Conservation (phyloP, 2,329 filamentous ascomycete genomes). For the Aspergillus glaucus region DNA sequence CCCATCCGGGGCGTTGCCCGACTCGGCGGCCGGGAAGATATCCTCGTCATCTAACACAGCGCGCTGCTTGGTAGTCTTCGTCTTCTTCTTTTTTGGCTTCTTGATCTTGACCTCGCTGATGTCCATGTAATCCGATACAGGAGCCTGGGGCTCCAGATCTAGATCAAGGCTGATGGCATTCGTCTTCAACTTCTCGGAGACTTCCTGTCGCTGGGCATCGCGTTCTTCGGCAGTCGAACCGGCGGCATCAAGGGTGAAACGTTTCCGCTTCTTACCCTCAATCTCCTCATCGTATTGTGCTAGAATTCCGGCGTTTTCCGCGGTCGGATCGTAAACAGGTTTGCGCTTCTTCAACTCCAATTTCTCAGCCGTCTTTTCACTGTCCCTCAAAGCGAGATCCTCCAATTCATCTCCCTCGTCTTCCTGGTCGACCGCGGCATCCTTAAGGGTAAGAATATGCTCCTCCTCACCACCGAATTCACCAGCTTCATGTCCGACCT, state of each 20-base stretch:
- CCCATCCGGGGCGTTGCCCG: slow-evolving; percentile 30
- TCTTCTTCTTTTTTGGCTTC: slow-evolving; percentile 84
- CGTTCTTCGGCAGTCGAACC: slow-evolving; percentile 63
- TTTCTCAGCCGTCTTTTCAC: slow-evolving; percentile 52
- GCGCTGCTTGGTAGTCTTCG: slow-evolving; percentile 67
- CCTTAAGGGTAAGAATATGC: slow-evolving; percentile 90
- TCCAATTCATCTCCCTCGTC: slow-evolving; percentile 81
- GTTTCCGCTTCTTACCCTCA: slow-evolving; percentile 78
- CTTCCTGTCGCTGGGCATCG: slow-evolving; percentile 48
- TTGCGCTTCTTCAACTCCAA: slow-evolving; percentile 86
- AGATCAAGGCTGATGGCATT: slow-evolving; percentile 74
- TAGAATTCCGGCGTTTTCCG: slow-evolving; percentile 63
- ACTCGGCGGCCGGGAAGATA: slow-evolving; percentile 37
- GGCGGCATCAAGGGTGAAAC: slow-evolving; percentile 76
- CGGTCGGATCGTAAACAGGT: slow-evolving; percentile 78
- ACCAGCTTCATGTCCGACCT: slow-evolving; percentile 79
- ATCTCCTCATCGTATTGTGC: slow-evolving; percentile 96
- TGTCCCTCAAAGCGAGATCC: slow-evolving; percentile 37
- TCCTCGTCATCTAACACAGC: slow-evolving; percentile 55
- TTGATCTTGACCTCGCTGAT: slow-evolving; percentile 82
- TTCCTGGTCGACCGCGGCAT: slow-evolving; percentile 76
- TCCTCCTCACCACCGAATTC: slow-evolving; percentile 74
- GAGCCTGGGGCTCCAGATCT: slow-evolving; percentile 48
- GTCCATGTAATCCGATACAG: slow-evolving; percentile 82
- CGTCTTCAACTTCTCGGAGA: slow-evolving; percentile 56